These are phyloP conservation scores for Sporisorium reilianum DNA, from an alignment of 1,284 basidiomycete species.

Conservation along the genomic window DNA sequence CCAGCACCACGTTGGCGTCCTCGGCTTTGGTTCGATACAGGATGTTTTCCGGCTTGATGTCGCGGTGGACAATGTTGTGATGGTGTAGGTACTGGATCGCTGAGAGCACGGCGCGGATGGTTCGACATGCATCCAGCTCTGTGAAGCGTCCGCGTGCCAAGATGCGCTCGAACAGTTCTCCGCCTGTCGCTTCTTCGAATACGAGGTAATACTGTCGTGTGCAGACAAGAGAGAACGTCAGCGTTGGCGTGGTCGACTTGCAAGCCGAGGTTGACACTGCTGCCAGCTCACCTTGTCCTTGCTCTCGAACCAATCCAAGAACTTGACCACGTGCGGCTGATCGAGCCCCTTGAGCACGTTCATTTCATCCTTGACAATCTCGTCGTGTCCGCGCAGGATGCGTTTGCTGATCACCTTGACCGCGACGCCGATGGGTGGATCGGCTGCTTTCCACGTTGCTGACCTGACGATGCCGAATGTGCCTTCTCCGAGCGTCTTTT, in stretches of 20 bases:
- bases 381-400: constrained; percentile 63
- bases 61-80: constrained; percentile 67
- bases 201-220: constrained; percentile 68
- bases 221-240: background rate
- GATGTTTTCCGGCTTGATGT: constrained; percentile 82
- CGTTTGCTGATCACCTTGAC: constrained; percentile 68
- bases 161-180: constrained; percentile 70
- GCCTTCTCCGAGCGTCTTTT: constrained; percentile 66
- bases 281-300: constrained; percentile 34
- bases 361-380: constrained; percentile 67
- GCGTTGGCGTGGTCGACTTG: background rate
- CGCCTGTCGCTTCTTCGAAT: constrained; percentile 70
- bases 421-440: constrained; percentile 62
- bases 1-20: constrained; percentile 72
- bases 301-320: constrained; percentile 69
- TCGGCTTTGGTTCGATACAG: constrained; percentile 81
- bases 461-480: constrained; percentile 65
- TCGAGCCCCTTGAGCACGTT: constrained; percentile 66
- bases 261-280: background rate
- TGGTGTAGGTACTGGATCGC: constrained; percentile 67
- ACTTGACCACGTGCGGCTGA: constrained; percentile 73
- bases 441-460: constrained; percentile 58
- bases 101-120: constrained; percentile 61
- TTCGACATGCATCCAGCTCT: constrained; percentile 67
- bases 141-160: constrained; percentile 65